A percentile compares a stretch with the other conserved stretches of the same genome.
phyloP scores from a whole-genome alignment of 1,284 basidiomycete genomes.

The Fistulina hepatica region DNA sequence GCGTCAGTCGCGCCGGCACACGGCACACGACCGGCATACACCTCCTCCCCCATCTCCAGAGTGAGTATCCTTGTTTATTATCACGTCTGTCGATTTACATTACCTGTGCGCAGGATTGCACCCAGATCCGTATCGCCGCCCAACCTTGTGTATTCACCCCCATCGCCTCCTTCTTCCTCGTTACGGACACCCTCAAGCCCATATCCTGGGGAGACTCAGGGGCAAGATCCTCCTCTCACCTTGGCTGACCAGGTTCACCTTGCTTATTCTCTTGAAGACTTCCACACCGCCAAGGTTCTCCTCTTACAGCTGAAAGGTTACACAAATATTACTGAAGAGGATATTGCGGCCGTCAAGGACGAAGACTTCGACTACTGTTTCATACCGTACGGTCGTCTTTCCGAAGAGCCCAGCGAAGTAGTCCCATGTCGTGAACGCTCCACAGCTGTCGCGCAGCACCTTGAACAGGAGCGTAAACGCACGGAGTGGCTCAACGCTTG shows the following conservation, averaged over 20 bases:
- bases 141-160: slow-evolving; percentile 1
- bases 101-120: no score
- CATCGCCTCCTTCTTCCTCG: neutral
- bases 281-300: slow-evolving; percentile 52
- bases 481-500: slow-evolving; percentile 34
- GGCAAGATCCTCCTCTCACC: slow-evolving; percentile 26
- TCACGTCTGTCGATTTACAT: no score
- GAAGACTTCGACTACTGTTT: slow-evolving; percentile 56
- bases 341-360: slow-evolving; percentile 50
- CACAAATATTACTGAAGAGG: slow-evolving; percentile 43
- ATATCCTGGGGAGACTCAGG: no score
- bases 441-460: slow-evolving; percentile 20
- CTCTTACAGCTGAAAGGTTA: slow-evolving; percentile 50
- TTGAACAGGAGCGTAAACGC: slow-evolving; percentile 27
- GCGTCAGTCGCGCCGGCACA: neutral
- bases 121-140: neutral
- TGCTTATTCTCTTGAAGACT: slow-evolving; percentile 54
- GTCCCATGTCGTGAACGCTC: slow-evolving; percentile 26
- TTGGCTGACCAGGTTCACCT: slow-evolving; percentile 54
- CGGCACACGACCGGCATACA: neutral
- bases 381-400: slow-evolving; percentile 41
- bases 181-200: neutral
- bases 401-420: slow-evolving; percentile 34
- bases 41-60: neutral
- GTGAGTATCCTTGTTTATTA: neutral